phyloP scores from a whole-genome alignment of 495 filamentous ascomycete species.

The Penicillium paxilli region DNA sequence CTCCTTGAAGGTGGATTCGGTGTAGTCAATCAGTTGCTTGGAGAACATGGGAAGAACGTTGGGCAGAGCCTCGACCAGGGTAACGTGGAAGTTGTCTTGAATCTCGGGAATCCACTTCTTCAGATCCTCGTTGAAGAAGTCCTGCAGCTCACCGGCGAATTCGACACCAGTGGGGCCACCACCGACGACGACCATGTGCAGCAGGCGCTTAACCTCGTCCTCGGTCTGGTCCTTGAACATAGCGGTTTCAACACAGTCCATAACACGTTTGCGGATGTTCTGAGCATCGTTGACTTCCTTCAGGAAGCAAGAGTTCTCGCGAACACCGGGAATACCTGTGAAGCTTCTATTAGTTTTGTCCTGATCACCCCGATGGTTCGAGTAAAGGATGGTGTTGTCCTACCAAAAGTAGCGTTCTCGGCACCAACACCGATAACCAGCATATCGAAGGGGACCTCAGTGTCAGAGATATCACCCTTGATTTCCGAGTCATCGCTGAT shows the following conservation, averaged over 20 bases:
- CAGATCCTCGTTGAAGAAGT: conserved; percentile 97
- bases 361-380: not conserved
- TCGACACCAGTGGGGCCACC: conserved; percentile 98
- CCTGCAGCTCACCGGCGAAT: conserved; percentile 95
- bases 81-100: conserved; percentile 90
- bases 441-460: conserved; percentile 97
- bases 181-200: conserved; percentile 99
- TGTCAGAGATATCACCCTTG: conserved; percentile 77
- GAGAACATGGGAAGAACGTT: conserved; percentile 98
- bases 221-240: conserved; percentile 95
- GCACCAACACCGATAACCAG: conserved; percentile 95
- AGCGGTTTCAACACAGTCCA: conserved; percentile 98
- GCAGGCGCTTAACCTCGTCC: conserved; percentile 86
- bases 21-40: conserved; percentile 98
- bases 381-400: conserved; percentile 15
- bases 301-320: conserved; percentile 94
- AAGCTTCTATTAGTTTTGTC: conserved; percentile 7
- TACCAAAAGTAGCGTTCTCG: conserved; percentile 97
- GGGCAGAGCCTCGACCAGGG: conserved; percentile 95
- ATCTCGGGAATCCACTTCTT: conserved; percentile 98
- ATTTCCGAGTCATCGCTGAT: conserved; percentile 93
- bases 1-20: conserved; percentile 97
- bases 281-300: conserved; percentile 98
- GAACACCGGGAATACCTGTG: conserved; percentile 86
- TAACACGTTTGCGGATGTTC: conserved; percentile 94